Percentiles rank a stretch among this genome's conserved stretches.
These are phyloP conservation scores for Fusarium pseudoanthophilum DNA, from an alignment of 2,329 filamentous ascomycete genomes.

Conservation along the genomic window DNA sequence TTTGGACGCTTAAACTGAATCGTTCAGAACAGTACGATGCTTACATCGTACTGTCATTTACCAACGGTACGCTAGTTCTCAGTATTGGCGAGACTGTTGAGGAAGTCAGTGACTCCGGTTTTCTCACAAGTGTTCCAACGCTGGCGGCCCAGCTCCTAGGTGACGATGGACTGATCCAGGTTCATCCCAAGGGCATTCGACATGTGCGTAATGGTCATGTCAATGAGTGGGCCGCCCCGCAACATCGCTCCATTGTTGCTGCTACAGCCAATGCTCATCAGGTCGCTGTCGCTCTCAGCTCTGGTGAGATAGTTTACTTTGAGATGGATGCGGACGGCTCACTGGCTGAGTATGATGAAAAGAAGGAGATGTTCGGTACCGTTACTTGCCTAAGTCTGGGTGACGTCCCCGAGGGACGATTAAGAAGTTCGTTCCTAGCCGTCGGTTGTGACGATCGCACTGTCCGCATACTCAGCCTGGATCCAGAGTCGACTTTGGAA, in stretches of 20 bases:
- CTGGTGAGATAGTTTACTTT: conserved; percentile 97
- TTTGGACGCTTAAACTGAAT: conserved; percentile 94
- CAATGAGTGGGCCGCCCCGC: conserved; percentile 93
- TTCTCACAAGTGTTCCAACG: conserved; percentile 88
- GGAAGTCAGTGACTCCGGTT: conserved; percentile 93
- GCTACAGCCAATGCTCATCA: conserved; percentile 94
- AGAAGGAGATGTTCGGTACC: conserved; percentile 93
- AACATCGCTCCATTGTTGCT: conserved; percentile 94
- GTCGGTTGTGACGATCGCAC: conserved; percentile 98
- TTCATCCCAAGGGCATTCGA: conserved; percentile 95
- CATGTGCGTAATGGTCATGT: conserved; percentile 83
- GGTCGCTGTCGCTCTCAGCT: conserved; percentile 92
- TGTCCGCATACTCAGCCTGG: conserved; percentile 89
- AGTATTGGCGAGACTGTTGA: conserved; percentile 98
- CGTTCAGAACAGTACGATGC: conserved; percentile 87
- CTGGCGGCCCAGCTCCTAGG: conserved; percentile 94
- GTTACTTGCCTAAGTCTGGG: conserved; percentile 95
- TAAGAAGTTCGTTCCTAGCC: conserved; percentile 91
- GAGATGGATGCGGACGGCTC: conserved; percentile 95
- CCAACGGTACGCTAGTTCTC: conserved; percentile 88
- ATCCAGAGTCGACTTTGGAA: conserved; percentile 89
- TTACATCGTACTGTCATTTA: conserved; percentile 95
- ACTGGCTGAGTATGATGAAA: conserved; percentile 92
- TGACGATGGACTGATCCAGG: conserved; percentile 90
- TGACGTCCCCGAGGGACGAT: conserved; percentile 87